Base-by-base conservation (phyloP, 2,329 filamentous ascomycete species). In the Phaeophleospora eucalypticola region DNA sequence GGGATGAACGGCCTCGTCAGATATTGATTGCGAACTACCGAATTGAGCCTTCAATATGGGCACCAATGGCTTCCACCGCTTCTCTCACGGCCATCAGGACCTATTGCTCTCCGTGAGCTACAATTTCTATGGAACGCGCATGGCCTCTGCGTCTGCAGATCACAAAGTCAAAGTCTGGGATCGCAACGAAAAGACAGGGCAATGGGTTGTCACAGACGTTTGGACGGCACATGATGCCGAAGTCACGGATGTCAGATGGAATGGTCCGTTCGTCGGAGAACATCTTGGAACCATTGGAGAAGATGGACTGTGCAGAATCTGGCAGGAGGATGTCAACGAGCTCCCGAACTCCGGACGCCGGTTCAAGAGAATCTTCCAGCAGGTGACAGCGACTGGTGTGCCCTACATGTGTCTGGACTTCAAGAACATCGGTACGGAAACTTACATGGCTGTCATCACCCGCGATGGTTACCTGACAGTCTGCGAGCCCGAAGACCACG, bases 81-180 rank as follows among this genome's bases (percentile, higher is more conserved):
- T 88, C 60, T 79, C 83, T 51, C 83, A 89, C 65, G 84, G 84
- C 58, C 86, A 90, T 68, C 80, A 82, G 61, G 87, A 94, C 65
- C 77, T 93, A 36, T 86, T 94, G 42, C 83, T 90, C 55, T 85
- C 88, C 45, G 83, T 91, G 51, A 85, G 88, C 57, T 95, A 94
- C 77, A 96, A 96, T 68, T 84, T 83, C 57, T 95, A 95, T 67
- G 91, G 90, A 58, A 90, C 89, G 60, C 87, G 90, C 58, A 90
- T 91, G 74, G 87, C 90, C 35, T 93, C 89, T 2, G 89, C 89
- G 27, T 93, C 89, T 15, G 87, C 91, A 15, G 91, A 97, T 67
- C 91, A 95, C 67, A 88, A 86, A 66, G 85, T 97, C 61, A 89
- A 90, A 64, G 86, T 96, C 53, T 96, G 91, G 78, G 88, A 91